phyloP scores from a whole-genome alignment of 1,284 basidiomycete genomes.

The Bondarzewia mesenterica region DNA sequence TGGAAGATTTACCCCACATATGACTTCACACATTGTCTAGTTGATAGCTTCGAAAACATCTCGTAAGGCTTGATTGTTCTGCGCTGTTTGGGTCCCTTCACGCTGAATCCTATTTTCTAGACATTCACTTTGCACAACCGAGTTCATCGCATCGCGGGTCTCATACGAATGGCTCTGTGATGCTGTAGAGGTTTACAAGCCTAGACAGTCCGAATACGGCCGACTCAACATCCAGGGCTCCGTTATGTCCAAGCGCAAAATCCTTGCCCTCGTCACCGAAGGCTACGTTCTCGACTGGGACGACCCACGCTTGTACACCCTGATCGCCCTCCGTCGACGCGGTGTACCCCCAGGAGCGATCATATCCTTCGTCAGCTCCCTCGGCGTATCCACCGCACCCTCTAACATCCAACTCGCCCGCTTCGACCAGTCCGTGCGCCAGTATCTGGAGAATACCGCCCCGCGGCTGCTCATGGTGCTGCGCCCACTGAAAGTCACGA shows the following conservation, averaged over 20 bases:
- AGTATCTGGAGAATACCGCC: conserved; percentile 84
- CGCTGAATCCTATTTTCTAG: conserved; percentile 31
- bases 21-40: conserved; percentile 98
- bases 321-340: conserved; percentile 90
- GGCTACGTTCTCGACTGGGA: conserved; percentile 91
- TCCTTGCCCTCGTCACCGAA: conserved; percentile 82
- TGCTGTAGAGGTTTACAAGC: conserved; percentile 93
- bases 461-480: conserved; percentile 93
- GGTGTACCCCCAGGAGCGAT: conserved; percentile 96
- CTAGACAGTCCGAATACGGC: conserved; percentile 97
- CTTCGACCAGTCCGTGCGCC: conserved; percentile 86
- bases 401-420: conserved; percentile 84
- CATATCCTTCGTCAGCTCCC: conserved; percentile 83
- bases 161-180: conserved; percentile 99
- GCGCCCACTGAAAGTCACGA: conserved; percentile 83
- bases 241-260: conserved; percentile 96
- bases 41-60: conserved; percentile 99
- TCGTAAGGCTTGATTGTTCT: too few species aligned
- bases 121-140: conserved; percentile 95
- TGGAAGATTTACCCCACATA: conserved; percentile 98
- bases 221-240: conserved; percentile 92
- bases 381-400: conserved; percentile 86
- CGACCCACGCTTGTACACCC: conserved; percentile 96
- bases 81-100: too few species aligned
- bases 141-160: conserved; percentile 94